Evolutionary conservation across 805 yeast species (phyloP).

Genomic region (Spathaspora sp.): DNA sequence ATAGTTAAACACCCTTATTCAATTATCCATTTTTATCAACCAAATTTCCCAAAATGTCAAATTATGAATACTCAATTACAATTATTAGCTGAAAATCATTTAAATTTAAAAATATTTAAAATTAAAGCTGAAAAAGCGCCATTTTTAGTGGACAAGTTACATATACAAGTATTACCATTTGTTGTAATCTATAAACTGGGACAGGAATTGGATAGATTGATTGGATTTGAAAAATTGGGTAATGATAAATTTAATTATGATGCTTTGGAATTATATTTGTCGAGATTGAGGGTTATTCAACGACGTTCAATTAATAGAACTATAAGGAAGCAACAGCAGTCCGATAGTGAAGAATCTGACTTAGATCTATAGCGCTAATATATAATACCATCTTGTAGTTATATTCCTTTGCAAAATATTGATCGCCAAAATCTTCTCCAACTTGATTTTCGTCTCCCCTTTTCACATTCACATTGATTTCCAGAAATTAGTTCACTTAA

Average conservation of each 20-base stretch:
- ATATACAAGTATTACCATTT: conserved; percentile 68
- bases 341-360: conserved; percentile 6
- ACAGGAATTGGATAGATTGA: conserved; percentile 51
- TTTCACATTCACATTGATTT: background rate
- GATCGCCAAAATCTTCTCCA: conserved; percentile 4
- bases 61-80: conserved; percentile 48
- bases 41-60: conserved; percentile 56
- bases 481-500: conserved; percentile 7
- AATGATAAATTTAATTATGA: conserved; percentile 43
- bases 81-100: conserved; percentile 54
- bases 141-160: conserved; percentile 61
- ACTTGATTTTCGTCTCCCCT: background rate
- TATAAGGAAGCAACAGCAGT: background rate
- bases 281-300: conserved; percentile 12
- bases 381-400: too few species aligned
- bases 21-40: conserved; percentile 64
- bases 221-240: conserved; percentile 68
- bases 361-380: conserved; percentile 5
- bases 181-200: conserved; percentile 61
- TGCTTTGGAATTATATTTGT: conserved; percentile 41
- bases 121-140: conserved; percentile 67
- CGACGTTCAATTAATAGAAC: conserved; percentile 13
- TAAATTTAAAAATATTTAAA: conserved; percentile 49
- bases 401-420: conserved; percentile 1
- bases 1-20: conserved; percentile 41